Evolutionary conservation across 257 asterid genomes (phyloP).

Genomic region (Dorcoceras hygrometricum): DNA sequence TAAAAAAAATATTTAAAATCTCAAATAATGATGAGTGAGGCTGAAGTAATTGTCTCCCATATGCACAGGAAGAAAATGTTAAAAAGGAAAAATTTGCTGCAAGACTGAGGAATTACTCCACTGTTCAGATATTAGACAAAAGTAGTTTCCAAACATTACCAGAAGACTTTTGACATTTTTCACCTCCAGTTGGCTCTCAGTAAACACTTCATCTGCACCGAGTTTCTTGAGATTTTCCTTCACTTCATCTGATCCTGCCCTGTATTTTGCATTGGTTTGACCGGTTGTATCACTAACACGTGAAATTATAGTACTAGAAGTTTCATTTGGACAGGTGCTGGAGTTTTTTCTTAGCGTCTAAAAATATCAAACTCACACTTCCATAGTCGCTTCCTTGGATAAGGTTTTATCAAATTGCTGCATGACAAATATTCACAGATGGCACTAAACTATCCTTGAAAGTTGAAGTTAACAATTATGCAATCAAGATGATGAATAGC

Average conservation of each 20-base stretch:
- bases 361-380: not conserved
- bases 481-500: not conserved
- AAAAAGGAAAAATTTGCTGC: not conserved
- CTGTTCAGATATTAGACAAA: not conserved
- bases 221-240: conserved; percentile 73
- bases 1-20: conserved; percentile 16
- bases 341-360: not conserved
- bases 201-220: conserved; percentile 85
- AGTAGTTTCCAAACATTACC: conserved; percentile 44
- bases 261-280: conserved; percentile 27
- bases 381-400: not conserved
- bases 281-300: too few relatives aligned
- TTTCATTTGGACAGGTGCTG: not conserved
- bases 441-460: too few relatives aligned
- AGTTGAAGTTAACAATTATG: too few relatives aligned
- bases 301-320: too few relatives aligned
- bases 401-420: not conserved
- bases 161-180: conserved; percentile 72
- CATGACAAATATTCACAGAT: too few relatives aligned
- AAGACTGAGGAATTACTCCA: conserved; percentile 2
- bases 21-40: conserved; percentile 8
- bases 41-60: conserved; percentile 1
- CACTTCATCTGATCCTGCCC: conserved; percentile 85
- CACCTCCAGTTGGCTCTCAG: conserved; percentile 78
- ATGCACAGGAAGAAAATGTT: conserved; percentile 3